A percentile compares a stretch with the other conserved stretches of the same genome.
Evolutionary conservation across 495 filamentous ascomycete species (phyloP).

Genomic region (Aspergillus saccharolyticus): DNA sequence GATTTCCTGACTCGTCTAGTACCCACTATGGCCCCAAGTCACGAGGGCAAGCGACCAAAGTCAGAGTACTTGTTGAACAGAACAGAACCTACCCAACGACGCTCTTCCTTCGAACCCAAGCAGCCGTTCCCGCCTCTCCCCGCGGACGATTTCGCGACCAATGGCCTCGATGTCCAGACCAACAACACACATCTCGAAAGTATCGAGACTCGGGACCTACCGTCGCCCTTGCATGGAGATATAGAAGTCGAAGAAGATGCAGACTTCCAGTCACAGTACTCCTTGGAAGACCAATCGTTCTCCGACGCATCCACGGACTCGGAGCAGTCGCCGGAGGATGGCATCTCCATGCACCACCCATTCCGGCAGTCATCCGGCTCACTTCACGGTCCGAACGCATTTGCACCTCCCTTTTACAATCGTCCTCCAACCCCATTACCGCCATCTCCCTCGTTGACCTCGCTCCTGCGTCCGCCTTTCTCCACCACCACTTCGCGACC

Average conservation of each 20-base stretch:
- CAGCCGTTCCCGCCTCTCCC: slow-evolving; percentile 39
- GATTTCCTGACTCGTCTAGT: not conserved
- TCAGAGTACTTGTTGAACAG: slow-evolving; percentile 3
- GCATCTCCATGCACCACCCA: slow-evolving; percentile 34
- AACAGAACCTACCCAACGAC: slow-evolving; percentile 6
- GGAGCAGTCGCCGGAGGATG: slow-evolving; percentile 28
- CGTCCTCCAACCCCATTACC: slow-evolving; percentile 84
- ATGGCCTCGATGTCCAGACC: slow-evolving; percentile 22
- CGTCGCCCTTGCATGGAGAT: slow-evolving; percentile 27
- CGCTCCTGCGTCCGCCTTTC: slow-evolving; percentile 74
- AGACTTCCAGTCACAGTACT: slow-evolving; percentile 47
- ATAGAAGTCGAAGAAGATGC: slow-evolving; percentile 38
- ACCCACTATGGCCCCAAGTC: slow-evolving; percentile 13
- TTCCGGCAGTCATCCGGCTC: slow-evolving; percentile 42
- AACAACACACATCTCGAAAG: slow-evolving; percentile 26
- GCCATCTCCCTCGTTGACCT: slow-evolving; percentile 91
- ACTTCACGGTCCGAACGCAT: slow-evolving; percentile 50
- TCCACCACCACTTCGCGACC: slow-evolving; percentile 72
- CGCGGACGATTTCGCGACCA: slow-evolving; percentile 23
- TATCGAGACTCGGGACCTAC: slow-evolving; percentile 22
- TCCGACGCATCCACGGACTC: slow-evolving; percentile 37
- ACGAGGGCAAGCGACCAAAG: slow-evolving; percentile 12
- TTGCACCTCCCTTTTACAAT: slow-evolving; percentile 86
- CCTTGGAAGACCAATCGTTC: slow-evolving; percentile 35
- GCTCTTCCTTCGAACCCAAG: slow-evolving; percentile 27